Base-by-base conservation (phyloP, 176 grass and related monocot species). In the Eleusine coracana region DNA sequence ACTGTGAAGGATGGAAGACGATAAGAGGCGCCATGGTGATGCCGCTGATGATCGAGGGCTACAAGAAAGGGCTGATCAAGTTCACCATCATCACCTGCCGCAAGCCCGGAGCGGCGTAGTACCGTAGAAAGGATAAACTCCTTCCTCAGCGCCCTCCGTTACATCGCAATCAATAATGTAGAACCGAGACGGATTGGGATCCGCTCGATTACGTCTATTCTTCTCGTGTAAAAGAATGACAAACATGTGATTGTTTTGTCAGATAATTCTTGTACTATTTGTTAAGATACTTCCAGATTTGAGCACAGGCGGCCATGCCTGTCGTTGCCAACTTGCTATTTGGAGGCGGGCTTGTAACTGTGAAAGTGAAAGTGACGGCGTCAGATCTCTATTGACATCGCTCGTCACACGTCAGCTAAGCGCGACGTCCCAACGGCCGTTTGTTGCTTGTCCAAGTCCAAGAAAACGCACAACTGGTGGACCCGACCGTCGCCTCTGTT, bases 41-140 rank as follows among this genome's bases (percentile, higher is more conserved):
- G 96, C 96, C 96, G 61, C 84, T 98, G 73, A 98, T 98, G 96
- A 96, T 95, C 20, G 65, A 96, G 21, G 93, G 96, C 8, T 98
- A 92, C 93, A 93, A 93, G 71, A 98, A 93, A 83, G 86, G 92
- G 4, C 91, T 98, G 29, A 98, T 95, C 73, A 98, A 93, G 76
- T 98, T 98, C 85, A 76, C 87, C 21, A 75, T 98, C 82, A 93
- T 98, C 68, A 93, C 93, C 62, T 98, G 91, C 50, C 90, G 85
- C 74, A 98, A 95, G 82, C 91, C 93, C 0, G 28, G 38, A 77
- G 81, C 68, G 86, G 71, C 62, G 6, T 86, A 52, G 50, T 52
- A 86, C 39, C 60, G 60, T 63, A 5, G 10, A 14, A 37, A 50
- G 49, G 3, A 4, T 5, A 45, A 76, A 2, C 41, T 65, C 21